These are phyloP conservation scores for Pythium rishiriense DNA, from an alignment of 352 stramenopile species.

Conservation along the genomic window DNA sequence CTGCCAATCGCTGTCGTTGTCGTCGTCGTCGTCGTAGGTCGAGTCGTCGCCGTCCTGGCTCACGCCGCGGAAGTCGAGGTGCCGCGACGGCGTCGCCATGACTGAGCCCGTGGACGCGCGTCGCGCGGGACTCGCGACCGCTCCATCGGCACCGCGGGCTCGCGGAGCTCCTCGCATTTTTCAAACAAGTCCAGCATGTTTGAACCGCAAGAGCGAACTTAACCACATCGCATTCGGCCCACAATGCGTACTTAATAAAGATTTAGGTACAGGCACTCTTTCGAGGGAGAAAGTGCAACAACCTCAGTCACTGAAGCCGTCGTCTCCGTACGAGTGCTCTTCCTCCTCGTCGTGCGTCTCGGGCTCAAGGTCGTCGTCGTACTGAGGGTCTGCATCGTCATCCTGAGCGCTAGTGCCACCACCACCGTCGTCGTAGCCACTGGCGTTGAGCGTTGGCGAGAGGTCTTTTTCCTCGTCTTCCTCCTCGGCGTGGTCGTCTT, in stretches of 20 bases:
- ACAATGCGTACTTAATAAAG: neutral
- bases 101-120: constrained; percentile 8
- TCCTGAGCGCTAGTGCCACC: neutral
- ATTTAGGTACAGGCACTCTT: neutral
- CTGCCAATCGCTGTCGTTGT: too few relatives aligned
- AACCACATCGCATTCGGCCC: neutral
- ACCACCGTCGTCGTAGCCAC: neutral
- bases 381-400: constrained; percentile 15
- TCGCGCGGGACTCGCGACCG: neutral
- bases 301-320: constrained; percentile 38
- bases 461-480: constrained; percentile 2
- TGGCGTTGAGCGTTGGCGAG: neutral
- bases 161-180: neutral
- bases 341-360: constrained; percentile 18
- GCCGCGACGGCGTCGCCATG: constrained; percentile 22
- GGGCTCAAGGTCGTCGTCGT: constrained; percentile 24
- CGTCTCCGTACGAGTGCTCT: constrained; percentile 37
- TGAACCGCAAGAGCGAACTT: neutral
- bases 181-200: too few relatives aligned
- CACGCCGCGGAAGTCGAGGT: constrained; percentile 37
- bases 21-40: constrained; percentile 6
- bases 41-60: constrained; percentile 20
- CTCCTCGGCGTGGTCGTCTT: constrained; percentile 38
- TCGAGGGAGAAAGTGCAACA: constrained; percentile 3
- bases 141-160: neutral